Evolutionary conservation across 805 yeast genomes (phyloP).

Genomic region (Candida dajiaensis): DNA sequence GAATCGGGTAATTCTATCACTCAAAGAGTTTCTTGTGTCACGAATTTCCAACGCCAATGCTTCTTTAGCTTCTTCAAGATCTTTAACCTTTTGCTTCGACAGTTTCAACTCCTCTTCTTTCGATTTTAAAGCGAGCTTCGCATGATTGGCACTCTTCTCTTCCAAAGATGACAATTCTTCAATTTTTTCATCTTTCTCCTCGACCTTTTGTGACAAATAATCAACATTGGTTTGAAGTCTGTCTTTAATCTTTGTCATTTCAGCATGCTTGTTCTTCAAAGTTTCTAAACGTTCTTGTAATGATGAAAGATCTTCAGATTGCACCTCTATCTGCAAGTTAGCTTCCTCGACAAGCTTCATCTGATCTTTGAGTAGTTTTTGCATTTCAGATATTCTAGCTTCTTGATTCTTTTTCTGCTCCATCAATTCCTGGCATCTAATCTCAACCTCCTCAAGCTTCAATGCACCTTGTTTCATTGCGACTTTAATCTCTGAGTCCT

Average conservation of each 20-base stretch:
- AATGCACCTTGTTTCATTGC: not conserved
- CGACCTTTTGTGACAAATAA: not conserved
- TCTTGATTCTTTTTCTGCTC: not conserved
- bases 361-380: constrained; percentile 1
- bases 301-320: not conserved
- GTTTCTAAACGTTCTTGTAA: not conserved
- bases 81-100: constrained; percentile 3
- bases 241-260: not conserved
- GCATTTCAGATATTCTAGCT: not conserved
- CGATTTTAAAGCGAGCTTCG: not conserved
- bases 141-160: not conserved
- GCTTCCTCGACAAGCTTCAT: constrained; percentile 4
- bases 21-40: constrained; percentile 9
- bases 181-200: not conserved
- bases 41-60: constrained; percentile 1
- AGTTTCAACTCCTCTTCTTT: constrained; percentile 14
- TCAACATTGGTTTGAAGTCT: not conserved
- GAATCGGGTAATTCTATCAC: constrained; percentile 7
- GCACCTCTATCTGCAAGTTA: constrained; percentile 4
- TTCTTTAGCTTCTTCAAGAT: not conserved
- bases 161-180: not conserved
- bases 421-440: not conserved
- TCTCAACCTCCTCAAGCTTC: not conserved
- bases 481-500: not conserved
- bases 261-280: not conserved